A percentile compares a stretch with the other conserved stretches of the same genome.
These are phyloP conservation scores for Aureobasidium lini DNA, from an alignment of 2,329 filamentous ascomycete species.

Conservation along the genomic window DNA sequence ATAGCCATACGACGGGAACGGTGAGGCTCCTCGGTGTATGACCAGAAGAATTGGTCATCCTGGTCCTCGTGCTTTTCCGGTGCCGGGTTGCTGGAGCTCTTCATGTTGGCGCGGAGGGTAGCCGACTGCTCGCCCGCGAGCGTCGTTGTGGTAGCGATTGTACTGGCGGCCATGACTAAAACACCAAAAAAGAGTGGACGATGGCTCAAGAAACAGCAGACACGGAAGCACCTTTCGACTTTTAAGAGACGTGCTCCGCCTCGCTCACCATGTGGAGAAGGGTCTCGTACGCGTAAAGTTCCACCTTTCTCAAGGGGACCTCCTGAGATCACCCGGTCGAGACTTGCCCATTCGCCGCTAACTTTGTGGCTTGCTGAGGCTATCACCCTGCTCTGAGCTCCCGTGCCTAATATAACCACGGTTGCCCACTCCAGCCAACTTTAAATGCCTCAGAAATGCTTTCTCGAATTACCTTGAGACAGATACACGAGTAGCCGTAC, in stretches of 20 bases:
- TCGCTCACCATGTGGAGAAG: slow-evolving; percentile 1
- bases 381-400: not conserved
- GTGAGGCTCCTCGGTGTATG: slow-evolving; percentile 96
- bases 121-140: slow-evolving; percentile 7
- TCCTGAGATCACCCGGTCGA: slow-evolving; percentile 8
- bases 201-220: not conserved
- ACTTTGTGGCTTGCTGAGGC: not conserved
- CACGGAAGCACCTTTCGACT: slow-evolving; percentile 1
- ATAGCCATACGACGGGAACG: slow-evolving; percentile 84
- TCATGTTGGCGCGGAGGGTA: slow-evolving; percentile 8
- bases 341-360: not conserved
- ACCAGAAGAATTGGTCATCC: slow-evolving; percentile 81
- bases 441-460: no score
- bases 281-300: slow-evolving; percentile 7
- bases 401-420: no score
- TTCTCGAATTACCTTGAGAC: no score
- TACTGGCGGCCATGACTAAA: not conserved
- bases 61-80: not conserved
- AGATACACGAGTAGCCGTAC: no score
- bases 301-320: not conserved
- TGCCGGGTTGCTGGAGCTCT: slow-evolving; percentile 17
- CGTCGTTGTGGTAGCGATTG: slow-evolving; percentile 9
- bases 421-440: no score
- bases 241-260: slow-evolving; percentile 9
- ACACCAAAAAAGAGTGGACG: not conserved